phyloP scores from a whole-genome alignment of 148 eudicot species.

The Drosera capensis region DNA sequence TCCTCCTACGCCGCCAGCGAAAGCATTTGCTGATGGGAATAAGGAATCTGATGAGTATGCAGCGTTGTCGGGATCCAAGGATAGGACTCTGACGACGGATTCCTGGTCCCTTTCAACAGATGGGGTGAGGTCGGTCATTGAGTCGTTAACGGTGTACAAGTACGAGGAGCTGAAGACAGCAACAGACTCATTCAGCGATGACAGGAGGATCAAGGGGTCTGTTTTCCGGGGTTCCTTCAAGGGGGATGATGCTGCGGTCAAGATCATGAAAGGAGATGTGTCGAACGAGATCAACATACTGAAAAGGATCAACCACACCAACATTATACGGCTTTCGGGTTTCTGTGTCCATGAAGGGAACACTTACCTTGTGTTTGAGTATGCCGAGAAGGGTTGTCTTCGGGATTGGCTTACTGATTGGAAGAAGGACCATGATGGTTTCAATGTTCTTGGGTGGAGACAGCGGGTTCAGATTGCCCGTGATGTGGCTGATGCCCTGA shows the following conservation, averaged over 20 bases:
- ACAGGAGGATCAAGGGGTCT: slow-evolving; percentile 41
- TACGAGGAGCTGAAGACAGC: slow-evolving; percentile 40
- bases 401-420: slow-evolving; percentile 26
- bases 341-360: slow-evolving; percentile 51
- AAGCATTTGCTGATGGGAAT: slow-evolving; percentile 1
- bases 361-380: slow-evolving; percentile 65
- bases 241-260: slow-evolving; percentile 53
- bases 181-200: slow-evolving; percentile 36
- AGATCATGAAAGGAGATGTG: slow-evolving; percentile 56
- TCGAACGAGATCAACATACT: slow-evolving; percentile 47
- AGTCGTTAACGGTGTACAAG: slow-evolving; percentile 41
- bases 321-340: slow-evolving; percentile 54
- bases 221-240: slow-evolving; percentile 44
- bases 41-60: not conserved
- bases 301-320: slow-evolving; percentile 58
- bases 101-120: slow-evolving; percentile 34
- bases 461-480: slow-evolving; percentile 60
- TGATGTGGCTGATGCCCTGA: slow-evolving; percentile 48
- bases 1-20: not conserved
- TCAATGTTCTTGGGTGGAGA: slow-evolving; percentile 41
- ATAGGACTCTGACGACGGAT: slow-evolving; percentile 6
- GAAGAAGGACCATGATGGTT: slow-evolving; percentile 8
- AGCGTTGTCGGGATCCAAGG: not conserved
- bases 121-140: slow-evolving; percentile 37
- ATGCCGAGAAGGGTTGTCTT: slow-evolving; percentile 54